These are phyloP conservation scores for Acrocalymma vagum DNA, from an alignment of 2,329 filamentous ascomycete species.

Conservation along the genomic window DNA sequence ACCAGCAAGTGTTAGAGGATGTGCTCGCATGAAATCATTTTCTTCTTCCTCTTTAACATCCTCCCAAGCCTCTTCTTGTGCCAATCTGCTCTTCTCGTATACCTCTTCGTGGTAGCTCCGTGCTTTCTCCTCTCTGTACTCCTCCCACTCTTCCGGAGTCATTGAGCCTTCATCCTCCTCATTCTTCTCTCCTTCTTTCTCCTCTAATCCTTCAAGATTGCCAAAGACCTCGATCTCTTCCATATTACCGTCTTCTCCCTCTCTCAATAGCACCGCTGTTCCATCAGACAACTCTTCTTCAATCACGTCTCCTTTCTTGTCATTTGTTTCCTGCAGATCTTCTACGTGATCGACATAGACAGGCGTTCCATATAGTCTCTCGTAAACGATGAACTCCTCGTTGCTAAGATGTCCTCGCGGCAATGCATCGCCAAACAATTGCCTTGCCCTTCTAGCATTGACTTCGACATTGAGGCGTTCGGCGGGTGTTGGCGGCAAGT, in stretches of 20 bases:
- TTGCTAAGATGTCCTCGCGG: conserved; percentile 74
- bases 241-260: conserved; percentile 64
- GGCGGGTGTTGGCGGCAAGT: conserved; percentile 15
- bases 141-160: conserved; percentile 44
- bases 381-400: conserved; percentile 78
- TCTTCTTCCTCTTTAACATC: conserved; percentile 39
- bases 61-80: conserved; percentile 48
- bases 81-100: conserved; percentile 53
- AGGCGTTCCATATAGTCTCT: conserved; percentile 81
- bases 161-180: conserved; percentile 28
- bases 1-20: conserved; percentile 78
- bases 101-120: conserved; percentile 41
- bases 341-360: conserved; percentile 68
- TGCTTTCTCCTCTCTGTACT: conserved; percentile 40
- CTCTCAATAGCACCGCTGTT: conserved; percentile 57
- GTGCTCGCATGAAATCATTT: conserved; percentile 65
- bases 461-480: conserved; percentile 60
- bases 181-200: conserved; percentile 41
- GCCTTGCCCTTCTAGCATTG: conserved; percentile 74
- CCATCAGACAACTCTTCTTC: conserved; percentile 40
- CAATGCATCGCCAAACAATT: conserved; percentile 78
- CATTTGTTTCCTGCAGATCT: conserved; percentile 50
- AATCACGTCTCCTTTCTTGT: conserved; percentile 56
- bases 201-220: conserved; percentile 37
- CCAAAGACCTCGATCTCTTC: conserved; percentile 65